phyloP scores from a whole-genome alignment of 148 eudicot genomes.

The Fagopyrum esculentum region DNA sequence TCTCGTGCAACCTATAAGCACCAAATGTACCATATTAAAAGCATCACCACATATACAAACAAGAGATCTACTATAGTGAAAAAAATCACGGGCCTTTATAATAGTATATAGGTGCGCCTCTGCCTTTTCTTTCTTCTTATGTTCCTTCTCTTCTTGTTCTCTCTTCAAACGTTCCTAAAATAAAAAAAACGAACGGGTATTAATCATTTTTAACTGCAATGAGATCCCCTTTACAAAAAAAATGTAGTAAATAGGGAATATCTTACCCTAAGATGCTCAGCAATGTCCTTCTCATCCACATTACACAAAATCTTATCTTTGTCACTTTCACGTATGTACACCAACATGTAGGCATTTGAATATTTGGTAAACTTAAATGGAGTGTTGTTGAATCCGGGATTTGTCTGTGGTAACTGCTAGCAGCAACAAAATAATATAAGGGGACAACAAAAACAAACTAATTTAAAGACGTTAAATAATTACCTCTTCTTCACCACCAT shows the following conservation, averaged over 20 bases:
- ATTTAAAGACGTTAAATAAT: slow-evolving; percentile 6
- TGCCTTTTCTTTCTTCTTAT: slow-evolving; percentile 84
- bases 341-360: slow-evolving; percentile 99
- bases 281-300: slow-evolving; percentile 95
- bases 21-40: not conserved
- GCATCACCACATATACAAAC: slow-evolving; percentile 6
- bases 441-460: slow-evolving; percentile 10
- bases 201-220: not conserved
- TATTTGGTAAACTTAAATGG: slow-evolving; percentile 94
- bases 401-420: slow-evolving; percentile 72
- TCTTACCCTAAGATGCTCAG: slow-evolving; percentile 84
- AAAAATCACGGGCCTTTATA: slow-evolving; percentile 53
- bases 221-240: not conserved
- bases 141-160: slow-evolving; percentile 94
- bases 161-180: slow-evolving; percentile 79
- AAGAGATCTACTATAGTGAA: not conserved
- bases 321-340: slow-evolving; percentile 90
- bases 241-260: not conserved
- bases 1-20: slow-evolving; percentile 77
- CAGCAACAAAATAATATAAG: slow-evolving; percentile 10
- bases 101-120: slow-evolving; percentile 96
- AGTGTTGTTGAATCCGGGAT: slow-evolving; percentile 88
- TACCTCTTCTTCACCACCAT: slow-evolving; percentile 99
- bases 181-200: slow-evolving; percentile 10
- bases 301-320: slow-evolving; percentile 85